Evolutionary conservation across 352 stramenopile genomes (phyloP), one percentile per base, ranked within the genome.

Genomic region (Phytophthora tentaculata): DNA sequence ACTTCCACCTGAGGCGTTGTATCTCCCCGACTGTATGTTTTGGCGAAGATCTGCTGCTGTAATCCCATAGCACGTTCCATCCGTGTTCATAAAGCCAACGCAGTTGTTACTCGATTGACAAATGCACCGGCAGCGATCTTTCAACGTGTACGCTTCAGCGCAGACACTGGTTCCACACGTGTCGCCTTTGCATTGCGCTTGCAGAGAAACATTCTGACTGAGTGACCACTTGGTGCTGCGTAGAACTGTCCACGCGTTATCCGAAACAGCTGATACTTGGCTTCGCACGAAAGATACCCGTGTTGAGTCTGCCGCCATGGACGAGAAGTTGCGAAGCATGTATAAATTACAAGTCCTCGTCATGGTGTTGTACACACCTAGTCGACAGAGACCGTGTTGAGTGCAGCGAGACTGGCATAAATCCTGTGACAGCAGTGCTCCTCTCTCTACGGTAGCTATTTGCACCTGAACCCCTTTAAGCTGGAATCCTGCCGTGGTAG

Each of bases 91-190:
- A 58, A 90, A 83, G 0, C 79, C 82, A 17, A 81, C 61, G 45
- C 80, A 90, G 22, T 71, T 59, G 28, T 24, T 56, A 6, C 44
- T 69, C 10, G 56, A 47, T 28, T 69, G 73, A 37, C 81, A 90
- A n/a, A 77, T 63, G 28, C 78, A 87, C 37, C 71, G 69, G 29
- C 81, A 90, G 7, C 67, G 73, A 53, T 90, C 73, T 24, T 64
- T 68, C 7, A 84, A 52, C 16, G 67, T 86, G n/a, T 76, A 72
- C 2, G 58, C 47, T 29, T 48, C 62, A 19, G 48, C 56, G 24
- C 79, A 90, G 1, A 71, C 65, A 6, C 74, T 44, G 0, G 58
- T 72, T 22, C 54, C 57, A 52, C 77, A 88, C 3, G 64, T 60
- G 1, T 52, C 51, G 6, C 66, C 71, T 20, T 63, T 55, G 43